Percentiles rank a stretch among this genome's conserved stretches.
Evolutionary conservation across 257 asterid species (phyloP).

Genomic region (Salvia rosmarinus): DNA sequence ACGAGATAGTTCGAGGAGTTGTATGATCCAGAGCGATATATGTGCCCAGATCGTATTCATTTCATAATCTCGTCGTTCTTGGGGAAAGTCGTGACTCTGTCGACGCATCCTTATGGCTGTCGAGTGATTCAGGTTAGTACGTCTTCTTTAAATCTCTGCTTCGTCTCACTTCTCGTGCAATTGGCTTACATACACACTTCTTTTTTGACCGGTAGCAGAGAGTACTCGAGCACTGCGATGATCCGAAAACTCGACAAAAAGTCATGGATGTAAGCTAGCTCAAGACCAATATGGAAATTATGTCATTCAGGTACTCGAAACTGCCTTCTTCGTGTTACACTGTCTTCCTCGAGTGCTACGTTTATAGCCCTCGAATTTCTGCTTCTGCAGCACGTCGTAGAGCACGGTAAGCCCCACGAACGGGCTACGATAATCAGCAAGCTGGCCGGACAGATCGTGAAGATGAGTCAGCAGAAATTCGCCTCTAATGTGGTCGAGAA

Average conservation of each 20-base stretch:
- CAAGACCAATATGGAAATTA: conserved; percentile 90
- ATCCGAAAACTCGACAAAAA: conserved; percentile 57
- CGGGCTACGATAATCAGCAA: conserved; percentile 65
- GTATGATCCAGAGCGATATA: conserved; percentile 51
- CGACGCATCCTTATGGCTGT: conserved; percentile 91
- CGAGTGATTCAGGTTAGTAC: conserved; percentile 85
- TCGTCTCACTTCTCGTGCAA: conserved; percentile 5
- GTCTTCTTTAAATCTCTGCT: conserved; percentile 1
- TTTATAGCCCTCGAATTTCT: background rate
- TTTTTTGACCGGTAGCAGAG: conserved; percentile 51
- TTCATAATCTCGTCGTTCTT: conserved; percentile 67
- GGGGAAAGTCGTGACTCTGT: conserved; percentile 76
- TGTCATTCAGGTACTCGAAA: conserved; percentile 74
- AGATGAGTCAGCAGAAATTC: conserved; percentile 90
- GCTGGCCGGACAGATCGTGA: conserved; percentile 85
- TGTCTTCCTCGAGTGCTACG: too few species aligned
- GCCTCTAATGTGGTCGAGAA: conserved; percentile 95
- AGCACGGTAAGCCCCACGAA: conserved; percentile 77
- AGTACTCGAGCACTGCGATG: conserved; percentile 74
- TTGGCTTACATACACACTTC: background rate
- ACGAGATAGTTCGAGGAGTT: conserved; percentile 41
- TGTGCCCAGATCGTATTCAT: conserved; percentile 48
- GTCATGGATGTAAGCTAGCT: conserved; percentile 76
- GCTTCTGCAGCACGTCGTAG: conserved; percentile 70
- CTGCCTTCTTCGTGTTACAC: too few species aligned